Evolutionary conservation across 2,329 filamentous ascomycete genomes (phyloP), one percentile per base, ranked within the genome.

Genomic region (Magnaporthiopsis poae): DNA sequence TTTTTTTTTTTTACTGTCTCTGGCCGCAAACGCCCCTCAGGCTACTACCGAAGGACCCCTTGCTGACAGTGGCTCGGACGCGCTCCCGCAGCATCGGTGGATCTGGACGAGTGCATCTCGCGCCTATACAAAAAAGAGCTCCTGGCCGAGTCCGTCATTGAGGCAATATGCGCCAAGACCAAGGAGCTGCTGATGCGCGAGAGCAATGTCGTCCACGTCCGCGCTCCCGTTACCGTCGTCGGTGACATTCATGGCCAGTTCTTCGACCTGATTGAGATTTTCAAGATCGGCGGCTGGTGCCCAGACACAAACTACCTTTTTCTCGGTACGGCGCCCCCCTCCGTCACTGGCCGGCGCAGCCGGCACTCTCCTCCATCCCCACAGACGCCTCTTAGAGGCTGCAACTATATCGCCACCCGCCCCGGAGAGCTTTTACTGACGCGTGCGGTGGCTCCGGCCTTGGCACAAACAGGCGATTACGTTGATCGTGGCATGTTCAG

Each of bases 181-280:
- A 99, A 99, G 77, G 95, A 99, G 82, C 84, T 99, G 72, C 85
- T 99, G 72, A 99, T 99, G 95, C 94, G 96, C 76, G 95, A 99
- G 86, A 98, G 94, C 85, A 99, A 99, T 80, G 95, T 99, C 69
- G 95, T 99, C 68, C 95, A 99, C 77, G 96, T 99, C 69, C 88
- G 88, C 72, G 93, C 95, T 39, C 95, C 95, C 1, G 92, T 99
- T 68, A 99, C 95, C 21, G 95, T 99, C 12, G 95, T 99, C 59
- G 95, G 95, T 71, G 95, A 99, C 77, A 99, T 99, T 71, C 95
- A 99, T 78, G 95, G 95, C 68, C 95, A 99, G 79, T 99, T 99
- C 81, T 98, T 94, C 78, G 95, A 99, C 78, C 87, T 99, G 80
- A 95, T 99, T 71, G 95, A 99, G 83, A 98, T 99, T 71, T 99